Conservation (phyloP, 2,329 filamentous ascomycete species). For the Ceratocystis ficicola region DNA sequence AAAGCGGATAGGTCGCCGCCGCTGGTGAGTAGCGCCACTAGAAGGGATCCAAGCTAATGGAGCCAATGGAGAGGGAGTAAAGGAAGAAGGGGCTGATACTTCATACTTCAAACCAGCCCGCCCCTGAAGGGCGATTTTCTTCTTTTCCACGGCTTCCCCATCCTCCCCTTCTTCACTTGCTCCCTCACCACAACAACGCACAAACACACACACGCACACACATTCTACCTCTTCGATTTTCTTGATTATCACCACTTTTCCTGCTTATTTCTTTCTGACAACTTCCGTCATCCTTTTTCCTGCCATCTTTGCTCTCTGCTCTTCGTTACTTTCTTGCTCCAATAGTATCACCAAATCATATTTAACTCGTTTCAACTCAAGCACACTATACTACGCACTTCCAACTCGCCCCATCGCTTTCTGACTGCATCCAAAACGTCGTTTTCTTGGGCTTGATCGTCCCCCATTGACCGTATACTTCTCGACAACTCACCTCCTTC, state of each 20-base stretch:
- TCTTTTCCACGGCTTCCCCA: not conserved
- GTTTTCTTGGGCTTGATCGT: not conserved
- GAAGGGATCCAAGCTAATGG: slow-evolving; percentile 3
- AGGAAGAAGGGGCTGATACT: slow-evolving; percentile 10
- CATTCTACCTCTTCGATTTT: not conserved
- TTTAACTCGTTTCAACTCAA: not conserved
- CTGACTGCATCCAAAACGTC: not conserved
- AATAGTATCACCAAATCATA: slow-evolving; percentile 5
- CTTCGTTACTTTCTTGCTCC: not conserved
- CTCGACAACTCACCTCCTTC: not conserved
- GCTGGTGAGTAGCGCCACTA: slow-evolving; percentile 1
- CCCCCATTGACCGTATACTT: not conserved
- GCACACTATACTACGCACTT: not conserved
- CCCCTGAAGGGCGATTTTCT: not conserved
- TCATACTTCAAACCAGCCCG: slow-evolving; percentile 6
- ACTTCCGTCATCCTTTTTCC: not conserved
- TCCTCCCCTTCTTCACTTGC: not conserved
- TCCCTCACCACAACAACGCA: not conserved
- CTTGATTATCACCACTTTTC: slow-evolving; percentile 12
- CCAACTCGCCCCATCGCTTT: not conserved
- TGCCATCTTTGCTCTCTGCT: not conserved
- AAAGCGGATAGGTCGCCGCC: not conserved
- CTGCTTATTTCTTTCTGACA: slow-evolving; percentile 2
- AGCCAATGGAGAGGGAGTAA: slow-evolving; percentile 4
- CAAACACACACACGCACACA: not conserved